Evolutionary conservation across 2,329 filamentous ascomycete species (phyloP).

Genomic region (Pseudogymnoascus sp.): DNA sequence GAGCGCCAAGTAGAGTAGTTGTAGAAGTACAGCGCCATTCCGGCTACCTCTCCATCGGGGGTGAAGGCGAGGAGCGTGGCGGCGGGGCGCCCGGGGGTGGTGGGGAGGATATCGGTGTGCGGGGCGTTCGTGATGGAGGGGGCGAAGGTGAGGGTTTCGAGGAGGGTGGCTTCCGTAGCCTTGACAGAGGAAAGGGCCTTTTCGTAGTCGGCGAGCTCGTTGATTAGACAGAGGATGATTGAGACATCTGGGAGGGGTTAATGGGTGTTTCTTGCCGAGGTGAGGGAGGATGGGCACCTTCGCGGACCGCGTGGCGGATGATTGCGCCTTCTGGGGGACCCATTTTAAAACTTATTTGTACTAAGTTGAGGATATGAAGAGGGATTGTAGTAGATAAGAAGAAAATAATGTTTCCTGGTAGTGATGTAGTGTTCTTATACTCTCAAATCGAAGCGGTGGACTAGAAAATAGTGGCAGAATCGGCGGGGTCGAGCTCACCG

Average conservation of each 20-base stretch:
- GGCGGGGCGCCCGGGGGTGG: conserved; percentile 52
- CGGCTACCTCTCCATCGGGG: conserved; percentile 44
- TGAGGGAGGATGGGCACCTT: conserved; percentile 37
- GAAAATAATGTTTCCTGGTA: neutral
- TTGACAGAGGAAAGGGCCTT: conserved; percentile 65
- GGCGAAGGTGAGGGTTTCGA: conserved; percentile 71
- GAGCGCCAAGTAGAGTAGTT: conserved; percentile 93
- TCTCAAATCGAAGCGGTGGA: neutral
- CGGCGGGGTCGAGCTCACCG: neutral
- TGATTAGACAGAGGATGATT: conserved; percentile 72
- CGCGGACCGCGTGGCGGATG: conserved; percentile 50
- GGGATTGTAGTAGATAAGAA: neutral
- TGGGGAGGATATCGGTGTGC: conserved; percentile 41
- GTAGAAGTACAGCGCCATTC: conserved; percentile 88
- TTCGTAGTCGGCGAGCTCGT: conserved; percentile 82
- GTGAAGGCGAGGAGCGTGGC: conserved; percentile 63
- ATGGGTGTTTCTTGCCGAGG: neutral
- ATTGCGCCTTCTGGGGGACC: conserved; percentile 16
- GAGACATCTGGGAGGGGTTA: conserved; percentile 58
- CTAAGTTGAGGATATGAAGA: neutral
- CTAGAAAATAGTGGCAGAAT: conserved; percentile 2
- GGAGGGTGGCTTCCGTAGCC: conserved; percentile 68
- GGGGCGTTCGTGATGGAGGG: conserved; percentile 37
- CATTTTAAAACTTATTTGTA: neutral
- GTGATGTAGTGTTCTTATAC: neutral